Evolutionary conservation across 2,329 filamentous ascomycete genomes (phyloP), one percentile per base, ranked within the genome.

Genomic region (Ophiostoma sp.): DNA sequence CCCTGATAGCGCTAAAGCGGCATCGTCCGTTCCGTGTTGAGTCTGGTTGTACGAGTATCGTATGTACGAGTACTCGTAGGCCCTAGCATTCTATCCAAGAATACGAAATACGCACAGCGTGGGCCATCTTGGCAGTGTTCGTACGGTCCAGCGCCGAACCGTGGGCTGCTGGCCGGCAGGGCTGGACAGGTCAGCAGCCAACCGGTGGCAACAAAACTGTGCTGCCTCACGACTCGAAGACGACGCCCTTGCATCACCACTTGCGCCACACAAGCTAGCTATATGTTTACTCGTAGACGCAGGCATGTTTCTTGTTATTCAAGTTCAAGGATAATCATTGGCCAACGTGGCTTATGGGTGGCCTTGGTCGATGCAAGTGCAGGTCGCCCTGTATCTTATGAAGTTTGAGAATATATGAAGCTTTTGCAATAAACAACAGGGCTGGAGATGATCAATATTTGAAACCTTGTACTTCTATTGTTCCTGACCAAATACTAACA

Each of bases 1-100:
- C 49, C 49, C 49, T 55, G 49, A 55, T 52, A 55, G 49, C 49
- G 49, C n/a, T 18, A 55, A 55, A 55, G n/a, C 49, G 49, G 49
- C 49, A 55, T 55, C 49, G 49, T 55, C 49, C n/a, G 49, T 55
- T 16, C 49, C 49, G 49, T 27, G 49, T 55, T 27, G 49, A n/a
- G 11, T 49, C 8, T 27, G 49, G 4, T 9, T 55, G n/a, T 55
- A 9, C 27, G n/a, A n/a, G n/a, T n/a, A n/a, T n/a, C n/a, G n/a
- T n/a, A n/a, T n/a, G n/a, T n/a, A n/a, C n/a, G n/a, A n/a, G n/a
- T 55, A 8, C 42, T 12, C 42, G 7, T 27, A 27, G 14, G 49
- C 18, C 27, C 3, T 18, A 55, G 49, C 27, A 18, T 18, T 55
- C 9, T 55, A 3, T 55, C 16, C 49, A 55, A 27, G 49, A 12